Conservation (phyloP, 2,329 filamentous ascomycete species). For the Bimuria novae-zelandiae region DNA sequence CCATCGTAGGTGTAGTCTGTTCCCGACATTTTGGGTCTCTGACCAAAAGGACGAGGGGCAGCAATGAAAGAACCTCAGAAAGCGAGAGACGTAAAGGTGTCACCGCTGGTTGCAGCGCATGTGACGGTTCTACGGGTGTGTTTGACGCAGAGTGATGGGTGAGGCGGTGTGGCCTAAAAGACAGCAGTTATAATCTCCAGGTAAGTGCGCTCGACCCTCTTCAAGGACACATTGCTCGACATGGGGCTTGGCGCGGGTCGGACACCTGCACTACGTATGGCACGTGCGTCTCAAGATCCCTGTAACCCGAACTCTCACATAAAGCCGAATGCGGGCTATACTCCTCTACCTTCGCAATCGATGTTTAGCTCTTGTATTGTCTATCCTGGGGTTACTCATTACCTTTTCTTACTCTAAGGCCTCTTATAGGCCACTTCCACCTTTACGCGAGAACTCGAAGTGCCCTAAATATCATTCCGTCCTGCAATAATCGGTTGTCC, state of each 20-base stretch:
- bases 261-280: neutral
- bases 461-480: no score
- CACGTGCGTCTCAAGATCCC: neutral
- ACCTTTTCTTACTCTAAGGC: no score
- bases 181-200: slow-evolving; percentile 23
- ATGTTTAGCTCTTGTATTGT: no score
- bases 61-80: slow-evolving; percentile 17
- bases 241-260: neutral
- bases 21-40: slow-evolving; percentile 40
- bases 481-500: no score
- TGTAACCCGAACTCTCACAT: neutral
- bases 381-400: no score
- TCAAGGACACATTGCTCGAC: slow-evolving; percentile 23
- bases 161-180: slow-evolving; percentile 32
- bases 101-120: slow-evolving; percentile 22
- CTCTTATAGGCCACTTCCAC: no score
- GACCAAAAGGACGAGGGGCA: slow-evolving; percentile 23
- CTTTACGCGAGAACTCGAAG: no score
- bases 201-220: slow-evolving; percentile 31
- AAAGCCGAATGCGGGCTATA: no score
- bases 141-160: slow-evolving; percentile 15
- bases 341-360: no score
- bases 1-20: slow-evolving; percentile 99
- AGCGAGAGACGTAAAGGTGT: slow-evolving; percentile 21
- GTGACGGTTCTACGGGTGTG: slow-evolving; percentile 17